Base-by-base conservation (phyloP, 2,329 filamentous ascomycete genomes). In the Penicillium sp. region DNA sequence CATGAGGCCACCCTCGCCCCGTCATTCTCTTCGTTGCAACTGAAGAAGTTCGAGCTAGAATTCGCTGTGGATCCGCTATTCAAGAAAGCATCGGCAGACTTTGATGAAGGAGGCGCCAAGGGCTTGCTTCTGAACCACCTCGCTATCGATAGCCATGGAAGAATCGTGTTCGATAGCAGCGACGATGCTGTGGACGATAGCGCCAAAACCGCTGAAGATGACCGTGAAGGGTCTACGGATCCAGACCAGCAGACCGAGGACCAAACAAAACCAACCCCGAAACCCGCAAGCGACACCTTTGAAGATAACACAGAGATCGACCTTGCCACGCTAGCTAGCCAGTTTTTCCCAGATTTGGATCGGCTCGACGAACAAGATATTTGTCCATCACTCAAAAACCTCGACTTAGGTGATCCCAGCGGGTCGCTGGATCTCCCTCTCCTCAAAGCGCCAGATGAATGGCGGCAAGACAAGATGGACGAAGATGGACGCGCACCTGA, bases 141-240 rank as follows among this genome's bases (percentile, higher is more conserved):
- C n/a, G 91, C 93, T 71, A 97, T 99, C 63, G 94, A 99, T 74
- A 85, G 86, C 2, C 86, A 91, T 63, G 94, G 94, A 42, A 86
- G 93, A 37, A 99, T 99, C 61, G 93, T 99, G 6, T 99, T 99
- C 71, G 94, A 99, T 77, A 97, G 93, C 78, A 97, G 93, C 70
- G 93, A 99, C 73, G 94, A 97, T 73, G 80, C 80, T 17, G 80
- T 82, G 57, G 84, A 86, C 56, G 80, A 80, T 17, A 77, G 75
- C 8, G 74, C 78, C 33, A 75, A 76, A 62, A 67, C 75, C 61
- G 62, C 63, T 59, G 66, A 74, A 60, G 56, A 69, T 64, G 68
- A 70, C 4, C 70, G 47, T 71, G 75, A 70, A 64, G 78, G 79
- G 13, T 76, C 79, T 4, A 73, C 75, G 21, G 77, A 79, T 41